Conservation (phyloP, 2,329 filamentous ascomycete species). For the Colletotrichum tamarilloi region DNA sequence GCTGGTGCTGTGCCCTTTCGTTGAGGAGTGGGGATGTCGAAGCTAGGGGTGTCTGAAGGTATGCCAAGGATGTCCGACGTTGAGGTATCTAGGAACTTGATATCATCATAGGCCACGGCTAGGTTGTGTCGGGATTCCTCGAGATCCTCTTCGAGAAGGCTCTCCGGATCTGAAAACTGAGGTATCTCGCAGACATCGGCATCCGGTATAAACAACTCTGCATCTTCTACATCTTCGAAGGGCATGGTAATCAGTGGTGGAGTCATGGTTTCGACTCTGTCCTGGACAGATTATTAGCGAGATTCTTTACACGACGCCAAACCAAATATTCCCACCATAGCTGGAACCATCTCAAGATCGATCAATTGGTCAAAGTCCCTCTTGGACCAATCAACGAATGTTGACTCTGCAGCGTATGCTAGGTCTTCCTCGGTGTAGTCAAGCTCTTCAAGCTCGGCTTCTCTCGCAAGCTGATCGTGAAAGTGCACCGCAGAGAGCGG, state of each 20-base stretch:
- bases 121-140: constrained; percentile 25
- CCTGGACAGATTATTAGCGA: constrained; percentile 23
- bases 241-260: background rate
- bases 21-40: background rate
- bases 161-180: constrained; percentile 45
- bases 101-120: background rate
- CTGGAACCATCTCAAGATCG: constrained; percentile 11
- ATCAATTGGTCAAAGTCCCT: background rate
- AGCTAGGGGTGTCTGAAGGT: constrained; percentile 7
- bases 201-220: constrained; percentile 38
- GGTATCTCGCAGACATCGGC: constrained; percentile 39
- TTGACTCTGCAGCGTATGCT: background rate
- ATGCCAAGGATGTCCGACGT: background rate
- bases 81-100: background rate
- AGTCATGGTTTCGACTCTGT: constrained; percentile 2
- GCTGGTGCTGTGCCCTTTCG: background rate
- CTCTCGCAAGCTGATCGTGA: constrained; percentile 22
- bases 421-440: constrained; percentile 24
- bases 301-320: too few species aligned
- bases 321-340: background rate
- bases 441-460: constrained; percentile 12
- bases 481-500: constrained; percentile 21
- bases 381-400: background rate
- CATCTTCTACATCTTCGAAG: constrained; percentile 1
- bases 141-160: constrained; percentile 31